Conservation (phyloP, 495 filamentous ascomycete genomes). For the Pyrenula massariospora region DNA sequence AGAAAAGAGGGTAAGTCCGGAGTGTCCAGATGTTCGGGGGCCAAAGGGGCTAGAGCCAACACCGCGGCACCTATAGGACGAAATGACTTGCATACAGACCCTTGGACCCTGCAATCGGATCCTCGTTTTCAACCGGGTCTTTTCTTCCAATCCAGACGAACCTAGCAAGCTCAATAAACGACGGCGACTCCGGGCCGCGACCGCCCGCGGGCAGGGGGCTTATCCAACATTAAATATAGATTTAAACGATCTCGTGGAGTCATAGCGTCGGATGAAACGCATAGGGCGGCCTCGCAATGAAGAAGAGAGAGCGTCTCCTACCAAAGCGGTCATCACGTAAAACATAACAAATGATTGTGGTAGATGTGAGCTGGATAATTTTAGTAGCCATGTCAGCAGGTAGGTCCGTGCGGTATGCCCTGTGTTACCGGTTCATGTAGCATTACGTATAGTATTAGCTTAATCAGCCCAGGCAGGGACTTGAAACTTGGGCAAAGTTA, state of each 20-base stretch:
- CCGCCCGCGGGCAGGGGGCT: background rate
- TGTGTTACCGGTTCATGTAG: background rate
- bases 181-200: background rate
- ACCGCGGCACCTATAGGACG: background rate
- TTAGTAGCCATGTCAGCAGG: background rate
- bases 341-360: too few species aligned
- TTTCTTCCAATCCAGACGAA: too few species aligned
- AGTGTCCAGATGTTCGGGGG: background rate
- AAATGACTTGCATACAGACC: background rate
- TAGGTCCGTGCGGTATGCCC: background rate
- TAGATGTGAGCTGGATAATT: background rate
- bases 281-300: too few species aligned
- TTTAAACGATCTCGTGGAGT: too few species aligned
- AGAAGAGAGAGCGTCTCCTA: too few species aligned
- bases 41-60: background rate
- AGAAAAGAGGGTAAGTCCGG: background rate
- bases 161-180: background rate
- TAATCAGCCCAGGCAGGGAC: too few species aligned
- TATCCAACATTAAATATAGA: background rate
- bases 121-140: too few species aligned
- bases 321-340: too few species aligned
- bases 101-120: background rate
- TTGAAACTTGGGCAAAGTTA: background rate
- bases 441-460: background rate
- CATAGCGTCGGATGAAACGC: too few species aligned